Percentiles rank a stretch among this genome's conserved stretches.
Conservation (phyloP, 441 rosid genomes). For the Eugenia klotzschiana region DNA sequence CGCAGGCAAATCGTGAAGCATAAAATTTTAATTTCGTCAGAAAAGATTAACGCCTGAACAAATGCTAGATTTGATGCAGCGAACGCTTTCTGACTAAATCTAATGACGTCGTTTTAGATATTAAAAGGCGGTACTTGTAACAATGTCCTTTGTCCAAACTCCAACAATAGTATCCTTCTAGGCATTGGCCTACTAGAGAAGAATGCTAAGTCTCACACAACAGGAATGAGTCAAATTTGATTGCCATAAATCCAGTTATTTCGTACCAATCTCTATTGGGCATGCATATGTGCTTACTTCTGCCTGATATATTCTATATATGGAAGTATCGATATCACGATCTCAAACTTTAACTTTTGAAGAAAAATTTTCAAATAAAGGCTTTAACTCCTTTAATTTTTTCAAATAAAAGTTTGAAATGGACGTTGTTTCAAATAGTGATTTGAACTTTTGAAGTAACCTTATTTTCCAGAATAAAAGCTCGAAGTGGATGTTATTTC, state of each 20-base stretch:
- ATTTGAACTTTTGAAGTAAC: too few relatives aligned
- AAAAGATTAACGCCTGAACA: background rate
- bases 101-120: background rate
- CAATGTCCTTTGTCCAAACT: background rate
- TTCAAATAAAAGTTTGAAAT: too few relatives aligned
- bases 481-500: too few relatives aligned
- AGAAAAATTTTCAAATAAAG: too few relatives aligned
- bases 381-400: too few relatives aligned
- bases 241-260: background rate
- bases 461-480: too few relatives aligned
- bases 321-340: background rate
- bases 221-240: background rate
- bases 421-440: too few relatives aligned
- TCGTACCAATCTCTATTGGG: background rate
- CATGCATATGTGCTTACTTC: background rate
- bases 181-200: background rate
- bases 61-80: background rate
- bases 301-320: too few relatives aligned
- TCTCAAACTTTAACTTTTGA: background rate
- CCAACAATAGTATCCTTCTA: background rate
- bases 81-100: background rate
- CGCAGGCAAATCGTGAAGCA: accelerated
- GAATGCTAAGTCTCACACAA: background rate
- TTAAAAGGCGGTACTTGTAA: background rate
- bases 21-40: background rate